Conservation (phyloP, 768 basidiomycete species). For the Mycena latifolia region DNA sequence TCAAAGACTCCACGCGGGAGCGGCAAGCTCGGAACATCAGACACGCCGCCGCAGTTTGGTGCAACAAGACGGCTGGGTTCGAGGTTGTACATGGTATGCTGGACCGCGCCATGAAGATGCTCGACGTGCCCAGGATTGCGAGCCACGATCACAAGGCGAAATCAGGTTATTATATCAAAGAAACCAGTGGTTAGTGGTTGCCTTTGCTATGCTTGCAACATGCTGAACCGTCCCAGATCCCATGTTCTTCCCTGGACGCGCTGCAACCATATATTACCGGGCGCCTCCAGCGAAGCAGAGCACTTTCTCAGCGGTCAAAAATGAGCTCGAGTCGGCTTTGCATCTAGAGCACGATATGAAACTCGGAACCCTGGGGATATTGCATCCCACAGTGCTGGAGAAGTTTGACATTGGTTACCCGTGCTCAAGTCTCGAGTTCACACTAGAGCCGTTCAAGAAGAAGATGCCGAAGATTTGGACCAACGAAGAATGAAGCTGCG, state of each 20-base stretch:
- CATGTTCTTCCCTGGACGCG: conserved; percentile 95
- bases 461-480: conserved; percentile 49
- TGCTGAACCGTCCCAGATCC: conserved; percentile 67
- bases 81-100: conserved; percentile 96
- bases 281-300: conserved; percentile 54
- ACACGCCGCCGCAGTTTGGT: conserved; percentile 93
- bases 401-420: conserved; percentile 97
- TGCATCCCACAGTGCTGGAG: conserved; percentile 92
- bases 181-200: conserved; percentile 77
- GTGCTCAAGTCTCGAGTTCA: conserved; percentile 95
- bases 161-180: conserved; percentile 93
- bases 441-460: conserved; percentile 94
- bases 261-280: conserved; percentile 93
- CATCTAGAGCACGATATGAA: conserved; percentile 66
- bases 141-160: conserved; percentile 65
- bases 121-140: conserved; percentile 88
- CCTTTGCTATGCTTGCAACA: not conserved
- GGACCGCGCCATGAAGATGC: conserved; percentile 95
- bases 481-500: not conserved
- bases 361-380: conserved; percentile 92
- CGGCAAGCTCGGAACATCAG: conserved; percentile 90
- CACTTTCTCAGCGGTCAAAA: conserved; percentile 51
- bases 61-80: conserved; percentile 97
- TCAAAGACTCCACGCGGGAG: conserved; percentile 85
- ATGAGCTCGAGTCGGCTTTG: conserved; percentile 60